phyloP scores from a whole-genome alignment of 306 rosid species.

The Rubus idaeus region DNA sequence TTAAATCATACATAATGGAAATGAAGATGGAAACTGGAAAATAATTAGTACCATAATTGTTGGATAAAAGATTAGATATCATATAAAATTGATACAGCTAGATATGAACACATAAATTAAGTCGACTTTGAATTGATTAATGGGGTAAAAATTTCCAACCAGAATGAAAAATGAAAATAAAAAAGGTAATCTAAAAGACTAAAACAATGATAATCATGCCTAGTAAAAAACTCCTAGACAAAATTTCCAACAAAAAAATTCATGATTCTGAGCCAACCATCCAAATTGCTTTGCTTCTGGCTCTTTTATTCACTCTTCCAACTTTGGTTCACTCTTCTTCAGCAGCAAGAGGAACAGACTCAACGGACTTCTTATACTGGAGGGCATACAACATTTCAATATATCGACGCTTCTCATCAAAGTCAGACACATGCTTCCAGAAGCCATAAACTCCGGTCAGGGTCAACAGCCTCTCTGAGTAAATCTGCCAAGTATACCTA shows the following conservation, averaged over 20 bases:
- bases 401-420: conserved; percentile 93
- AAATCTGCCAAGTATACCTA: conserved; percentile 95
- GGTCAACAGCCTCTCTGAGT: conserved; percentile 87
- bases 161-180: conserved; percentile 1
- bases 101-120: no score
- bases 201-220: conserved; percentile 19
- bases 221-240: conserved; percentile 12
- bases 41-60: no score
- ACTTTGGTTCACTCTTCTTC: conserved; percentile 38
- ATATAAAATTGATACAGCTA: no score
- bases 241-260: conserved; percentile 7
- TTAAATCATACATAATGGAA: no score
- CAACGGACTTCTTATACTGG: conserved; percentile 87
- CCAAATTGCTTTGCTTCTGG: conserved; percentile 36
- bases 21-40: no score
- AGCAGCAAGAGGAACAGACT: conserved; percentile 81
- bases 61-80: no score
- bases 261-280: conserved; percentile 31
- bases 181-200: not conserved
- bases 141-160: conserved; percentile 36
- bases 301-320: conserved; percentile 28
- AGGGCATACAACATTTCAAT: conserved; percentile 96
- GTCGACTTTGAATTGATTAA: conserved; percentile 31
- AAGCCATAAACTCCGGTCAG: conserved; percentile 95
- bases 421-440: conserved; percentile 95